A percentile compares a stretch with the other conserved stretches of the same genome.
Evolutionary conservation across 2,329 filamentous ascomycete species (phyloP).

Genomic region (Hymenoscyphus infarciens): DNA sequence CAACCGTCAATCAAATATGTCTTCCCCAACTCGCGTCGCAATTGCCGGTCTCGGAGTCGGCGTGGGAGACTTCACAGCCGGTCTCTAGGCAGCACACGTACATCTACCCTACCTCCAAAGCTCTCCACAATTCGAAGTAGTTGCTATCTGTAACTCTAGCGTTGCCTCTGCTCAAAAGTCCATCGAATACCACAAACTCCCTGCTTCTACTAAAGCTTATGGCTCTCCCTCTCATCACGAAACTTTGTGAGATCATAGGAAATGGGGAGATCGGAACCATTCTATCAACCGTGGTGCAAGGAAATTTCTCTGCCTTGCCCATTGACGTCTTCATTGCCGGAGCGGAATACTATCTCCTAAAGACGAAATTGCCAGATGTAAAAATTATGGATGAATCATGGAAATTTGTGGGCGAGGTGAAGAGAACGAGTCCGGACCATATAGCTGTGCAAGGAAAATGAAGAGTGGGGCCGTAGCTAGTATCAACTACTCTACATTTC

Average conservation of each 20-base stretch:
- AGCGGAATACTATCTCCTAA: conserved; percentile 26
- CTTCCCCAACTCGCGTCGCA: conserved; percentile 20
- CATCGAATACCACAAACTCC: conserved; percentile 39
- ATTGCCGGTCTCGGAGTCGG: conserved; percentile 19
- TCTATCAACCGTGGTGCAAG: conserved; percentile 11
- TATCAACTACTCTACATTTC: conserved; percentile 29
- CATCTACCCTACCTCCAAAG: conserved; percentile 46
- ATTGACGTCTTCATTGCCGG: conserved; percentile 6
- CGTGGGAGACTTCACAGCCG: conserved; percentile 10
- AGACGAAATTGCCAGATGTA: conserved; percentile 24
- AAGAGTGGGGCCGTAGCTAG: conserved; percentile 34
- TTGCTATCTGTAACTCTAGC: conserved; percentile 47
- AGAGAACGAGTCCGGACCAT: conserved; percentile 36
- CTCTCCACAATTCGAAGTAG: conserved; percentile 40
- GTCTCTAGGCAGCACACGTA: conserved; percentile 48
- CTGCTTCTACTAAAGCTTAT: conserved; percentile 40
- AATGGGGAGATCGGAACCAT: conserved; percentile 44
- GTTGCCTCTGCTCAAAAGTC: conserved; percentile 40
- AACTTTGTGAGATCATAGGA: conserved; percentile 42
- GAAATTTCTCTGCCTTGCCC: conserved; percentile 6
- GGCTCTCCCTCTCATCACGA: conserved; percentile 38
- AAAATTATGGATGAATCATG: conserved; percentile 23
- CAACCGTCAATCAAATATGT: background rate
- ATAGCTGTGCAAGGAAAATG: conserved; percentile 37
- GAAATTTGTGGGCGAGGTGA: conserved; percentile 25